Base-by-base conservation (phyloP, 208 protist species). In the Trypanosoma grayi region DNA sequence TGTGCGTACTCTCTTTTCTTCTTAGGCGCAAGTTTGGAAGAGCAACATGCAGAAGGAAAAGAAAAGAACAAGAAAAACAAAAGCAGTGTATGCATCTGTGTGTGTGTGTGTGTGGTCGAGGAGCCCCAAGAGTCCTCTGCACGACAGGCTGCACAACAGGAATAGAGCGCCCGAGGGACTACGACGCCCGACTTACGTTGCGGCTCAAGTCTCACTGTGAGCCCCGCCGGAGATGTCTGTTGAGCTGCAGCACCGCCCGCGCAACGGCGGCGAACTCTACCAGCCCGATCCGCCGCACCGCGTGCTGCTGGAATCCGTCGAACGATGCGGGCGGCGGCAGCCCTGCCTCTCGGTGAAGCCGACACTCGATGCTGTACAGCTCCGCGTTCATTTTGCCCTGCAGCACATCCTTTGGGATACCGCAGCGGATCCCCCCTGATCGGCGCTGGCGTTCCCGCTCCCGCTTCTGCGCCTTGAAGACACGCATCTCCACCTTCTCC, bases 361-460 rank as follows among this genome's bases (percentile, higher is more conserved):
- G 73, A 54, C 85, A 93, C 67, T 95, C 89, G 44, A 95, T 81
- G 10, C 46, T 60, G 64, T 95, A 93, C 39, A 95, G 61, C 60
- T 88, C 78, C 2, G 77, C 73, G 25, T 79, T 90, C 85, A 95
- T 92, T 50, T 72, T 75, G 0, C 89, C 89, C 11, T 52, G 16
- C 22, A 83, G 43, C 11, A 95, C 76, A 34, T 85, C 75, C 40
- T 47, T 59, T 20, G 89, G 89, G 11, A 90, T 48, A 62, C 10
- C 60, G 14, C 60, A 65, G 6, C 68, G 41, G 10, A 79, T 18
- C 2, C 84, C 84, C 3, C 60, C 53, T n/a, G 41, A 56, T 39
- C 65, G 61, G 11, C 75, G 70, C 44, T 70, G 66, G 9, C 37
- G 39, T 14, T 83, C 77, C 25, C 76, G 64, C 24, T 70, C 65